These are phyloP conservation scores for Xylaria sp. DNA, from an alignment of 2,329 filamentous ascomycete genomes.

Conservation along the genomic window DNA sequence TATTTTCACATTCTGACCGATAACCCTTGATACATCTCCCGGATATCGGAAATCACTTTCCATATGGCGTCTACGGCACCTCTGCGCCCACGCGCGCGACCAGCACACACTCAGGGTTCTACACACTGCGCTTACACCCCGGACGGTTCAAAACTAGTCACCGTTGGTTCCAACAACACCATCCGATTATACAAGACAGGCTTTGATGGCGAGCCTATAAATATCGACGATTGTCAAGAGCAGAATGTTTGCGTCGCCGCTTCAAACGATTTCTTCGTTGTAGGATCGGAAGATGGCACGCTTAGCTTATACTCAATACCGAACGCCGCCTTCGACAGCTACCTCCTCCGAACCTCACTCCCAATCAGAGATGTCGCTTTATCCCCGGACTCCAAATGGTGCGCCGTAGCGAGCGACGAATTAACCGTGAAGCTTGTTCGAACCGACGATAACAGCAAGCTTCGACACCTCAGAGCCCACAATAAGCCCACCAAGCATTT, in stretches of 20 bases:
- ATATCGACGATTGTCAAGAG: conserved; percentile 91
- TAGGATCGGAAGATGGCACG: conserved; percentile 94
- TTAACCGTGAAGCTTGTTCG: conserved; percentile 90
- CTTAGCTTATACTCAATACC: conserved; percentile 91
- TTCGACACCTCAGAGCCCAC: conserved; percentile 86
- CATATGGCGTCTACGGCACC: conserved; percentile 56
- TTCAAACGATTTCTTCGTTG: conserved; percentile 83
- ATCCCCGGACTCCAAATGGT: conserved; percentile 85
- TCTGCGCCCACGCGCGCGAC: conserved; percentile 69
- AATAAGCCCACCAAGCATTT: conserved; percentile 90
- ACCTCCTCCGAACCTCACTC: conserved; percentile 84
- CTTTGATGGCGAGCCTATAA: conserved; percentile 90
- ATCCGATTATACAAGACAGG: conserved; percentile 93
- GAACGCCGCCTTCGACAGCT: conserved; percentile 78
- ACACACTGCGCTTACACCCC: conserved; percentile 92
- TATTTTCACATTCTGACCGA: neutral
- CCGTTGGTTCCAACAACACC: conserved; percentile 92
- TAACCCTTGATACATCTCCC: neutral
- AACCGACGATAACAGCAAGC: conserved; percentile 78
- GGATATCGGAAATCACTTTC: neutral
- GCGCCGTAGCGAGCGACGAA: conserved; percentile 96
- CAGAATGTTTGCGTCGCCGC: conserved; percentile 84
- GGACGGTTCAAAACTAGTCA: conserved; percentile 86
- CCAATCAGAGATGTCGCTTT: conserved; percentile 88
- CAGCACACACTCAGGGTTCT: conserved; percentile 84